phyloP scores from a whole-genome alignment of 306 rosid genomes.

The Urtica urens region DNA sequence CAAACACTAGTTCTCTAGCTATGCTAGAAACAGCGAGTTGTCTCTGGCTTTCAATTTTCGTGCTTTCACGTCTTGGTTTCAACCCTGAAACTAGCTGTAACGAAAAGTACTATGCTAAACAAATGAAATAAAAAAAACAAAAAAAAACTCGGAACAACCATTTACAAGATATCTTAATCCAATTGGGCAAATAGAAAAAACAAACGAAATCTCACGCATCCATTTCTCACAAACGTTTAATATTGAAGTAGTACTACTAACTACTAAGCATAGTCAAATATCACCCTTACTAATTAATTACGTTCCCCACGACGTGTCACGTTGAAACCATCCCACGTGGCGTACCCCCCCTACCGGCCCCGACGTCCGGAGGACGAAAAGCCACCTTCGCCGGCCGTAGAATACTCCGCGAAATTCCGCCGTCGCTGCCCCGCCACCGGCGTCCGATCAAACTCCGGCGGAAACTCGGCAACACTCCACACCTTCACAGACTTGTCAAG shows the following conservation, averaged over 20 bases:
- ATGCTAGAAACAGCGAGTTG: no score
- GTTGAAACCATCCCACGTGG: no score
- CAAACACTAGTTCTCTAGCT: no score
- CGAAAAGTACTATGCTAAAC: background rate
- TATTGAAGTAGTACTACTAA: no score
- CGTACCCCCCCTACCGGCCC: constrained; percentile 13
- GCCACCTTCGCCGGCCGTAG: constrained; percentile 46
- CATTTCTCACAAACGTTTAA: no score
- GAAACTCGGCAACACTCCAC: constrained; percentile 55
- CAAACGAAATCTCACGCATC: background rate
- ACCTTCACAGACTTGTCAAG: constrained; percentile 90
- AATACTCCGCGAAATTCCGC: constrained; percentile 22
- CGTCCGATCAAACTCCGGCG: constrained; percentile 14
- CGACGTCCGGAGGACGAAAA: constrained; percentile 32
- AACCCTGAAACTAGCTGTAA: background rate
- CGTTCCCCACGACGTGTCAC: background rate
- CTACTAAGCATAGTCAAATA: no score
- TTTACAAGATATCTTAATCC: background rate
- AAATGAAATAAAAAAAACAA: background rate
- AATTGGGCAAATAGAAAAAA: background rate
- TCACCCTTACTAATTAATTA: no score
- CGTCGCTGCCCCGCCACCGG: constrained; percentile 16
- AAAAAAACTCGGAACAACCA: background rate
- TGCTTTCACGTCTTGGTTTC: constrained; percentile 4
- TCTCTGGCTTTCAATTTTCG: background rate